These are phyloP conservation scores for Pseudogymnoascus sp. DNA, from an alignment of 2,329 filamentous ascomycete species.

Conservation along the genomic window DNA sequence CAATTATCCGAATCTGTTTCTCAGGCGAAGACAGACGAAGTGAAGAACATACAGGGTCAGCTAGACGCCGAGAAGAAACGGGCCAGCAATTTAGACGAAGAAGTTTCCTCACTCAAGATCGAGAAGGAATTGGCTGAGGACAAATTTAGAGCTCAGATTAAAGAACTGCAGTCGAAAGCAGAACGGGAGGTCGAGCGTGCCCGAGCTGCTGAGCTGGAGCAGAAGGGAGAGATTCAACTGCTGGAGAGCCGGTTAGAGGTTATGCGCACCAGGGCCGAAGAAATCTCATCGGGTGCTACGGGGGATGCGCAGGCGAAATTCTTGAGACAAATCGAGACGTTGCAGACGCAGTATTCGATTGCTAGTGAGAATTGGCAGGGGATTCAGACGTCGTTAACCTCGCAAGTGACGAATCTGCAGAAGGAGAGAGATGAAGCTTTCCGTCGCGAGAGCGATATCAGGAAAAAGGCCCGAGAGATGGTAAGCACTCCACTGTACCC, in stretches of 20 bases:
- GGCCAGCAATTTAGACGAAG: conserved; percentile 46
- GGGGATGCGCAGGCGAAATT: conserved; percentile 84
- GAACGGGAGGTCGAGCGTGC: conserved; percentile 64
- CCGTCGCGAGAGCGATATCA: conserved; percentile 74
- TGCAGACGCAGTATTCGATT: conserved; percentile 90
- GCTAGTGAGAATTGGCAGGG: conserved; percentile 97
- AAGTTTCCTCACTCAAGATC: conserved; percentile 56
- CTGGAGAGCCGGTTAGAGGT: conserved; percentile 87
- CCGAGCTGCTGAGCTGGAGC: conserved; percentile 61
- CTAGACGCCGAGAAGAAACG: conserved; percentile 55
- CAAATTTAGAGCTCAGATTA: conserved; percentile 58
- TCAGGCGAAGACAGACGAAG: conserved; percentile 57
- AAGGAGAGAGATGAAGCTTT: conserved; percentile 83
- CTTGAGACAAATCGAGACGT: conserved; percentile 83
- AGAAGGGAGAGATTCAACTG: conserved; percentile 66
- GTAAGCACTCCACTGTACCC: conserved; percentile 40
- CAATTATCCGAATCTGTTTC: conserved; percentile 61
- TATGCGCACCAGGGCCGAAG: conserved; percentile 76
- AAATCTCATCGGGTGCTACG: conserved; percentile 72
- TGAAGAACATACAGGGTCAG: conserved; percentile 57
- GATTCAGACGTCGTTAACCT: conserved; percentile 77
- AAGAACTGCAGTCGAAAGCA: conserved; percentile 63
- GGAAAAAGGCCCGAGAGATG: conserved; percentile 80
- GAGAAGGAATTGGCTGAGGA: conserved; percentile 71
- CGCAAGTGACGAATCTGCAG: conserved; percentile 69